These are phyloP conservation scores for Coemansia sp. DNA, from an alignment of 192 early-diverging fungal species.

Conservation along the genomic window DNA sequence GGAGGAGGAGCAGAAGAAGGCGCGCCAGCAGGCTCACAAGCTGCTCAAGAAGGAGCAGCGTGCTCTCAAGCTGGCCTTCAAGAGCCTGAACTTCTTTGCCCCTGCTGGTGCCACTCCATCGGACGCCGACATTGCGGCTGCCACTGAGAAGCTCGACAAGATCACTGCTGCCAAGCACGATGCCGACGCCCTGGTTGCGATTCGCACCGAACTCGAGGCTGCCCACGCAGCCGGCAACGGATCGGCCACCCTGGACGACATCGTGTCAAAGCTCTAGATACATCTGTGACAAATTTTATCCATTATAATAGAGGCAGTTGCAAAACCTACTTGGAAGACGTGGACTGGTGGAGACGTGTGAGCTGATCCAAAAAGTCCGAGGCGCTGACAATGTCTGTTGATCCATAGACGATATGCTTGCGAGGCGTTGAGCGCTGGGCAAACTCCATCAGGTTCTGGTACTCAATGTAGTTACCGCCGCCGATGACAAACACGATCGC, in stretches of 20 bases:
- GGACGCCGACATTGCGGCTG: constrained; percentile 66
- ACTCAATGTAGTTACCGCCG: constrained; percentile 98
- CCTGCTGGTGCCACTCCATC: constrained; percentile 57
- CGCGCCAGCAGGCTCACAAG: constrained; percentile 87
- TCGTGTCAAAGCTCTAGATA: constrained; percentile 43
- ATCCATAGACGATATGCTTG: constrained; percentile 92
- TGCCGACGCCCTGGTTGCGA: constrained; percentile 59
- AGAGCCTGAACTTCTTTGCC: constrained; percentile 81
- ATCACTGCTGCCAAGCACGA: constrained; percentile 72
- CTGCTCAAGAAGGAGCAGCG: constrained; percentile 92
- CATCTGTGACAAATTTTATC: no score
- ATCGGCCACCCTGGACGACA: constrained; percentile 61
- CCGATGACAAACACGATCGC: constrained; percentile 98
- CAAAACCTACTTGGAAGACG: background rate
- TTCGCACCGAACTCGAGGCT: constrained; percentile 64
- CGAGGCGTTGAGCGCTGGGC: constrained; percentile 67
- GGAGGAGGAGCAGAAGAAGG: constrained; percentile 79
- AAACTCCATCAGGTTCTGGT: constrained; percentile 93
- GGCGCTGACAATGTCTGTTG: constrained; percentile 87
- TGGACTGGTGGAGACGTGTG: constrained; percentile 59
- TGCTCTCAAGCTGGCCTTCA: constrained; percentile 76
- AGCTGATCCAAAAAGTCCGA: constrained; percentile 83
- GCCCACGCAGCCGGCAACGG: constrained; percentile 68
- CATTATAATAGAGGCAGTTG: background rate
- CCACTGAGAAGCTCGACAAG: constrained; percentile 79